Base-by-base conservation (phyloP, 345 rosid genomes). In the Cardamine occulta region DNA sequence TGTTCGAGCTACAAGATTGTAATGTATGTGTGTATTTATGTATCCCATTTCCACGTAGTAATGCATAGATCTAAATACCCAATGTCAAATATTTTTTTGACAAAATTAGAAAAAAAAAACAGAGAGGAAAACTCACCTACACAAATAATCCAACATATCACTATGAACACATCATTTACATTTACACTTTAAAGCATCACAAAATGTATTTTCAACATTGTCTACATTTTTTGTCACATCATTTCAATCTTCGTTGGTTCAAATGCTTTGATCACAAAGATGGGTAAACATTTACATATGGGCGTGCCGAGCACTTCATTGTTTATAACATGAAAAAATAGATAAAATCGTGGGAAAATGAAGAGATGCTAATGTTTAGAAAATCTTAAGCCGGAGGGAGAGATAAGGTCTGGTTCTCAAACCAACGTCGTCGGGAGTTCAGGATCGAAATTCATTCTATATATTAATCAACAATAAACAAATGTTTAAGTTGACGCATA, bases 301-400 rank as follows among this genome's bases (percentile, higher is more conserved):
- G 73, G 79, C 79, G 73, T 74, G 79, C 79, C 5, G 1, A 67
- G 68, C 79, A 67, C 73, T 44, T 44, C 49, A 44, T 15, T 34
- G 42, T 66, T 65, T 56, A 32, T 54, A 24, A 54, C 17, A 73
- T n/a, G 45, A 24, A 21, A 44, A 74, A 55, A 31, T 53, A 39
- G 23, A 32, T n/a, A 48, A 19, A 66, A 35, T 57, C 7, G 59
- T 23, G 31, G 18, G 15, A 34, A 56, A 56, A n/a, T 10, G 39
- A 34, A 58, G 40, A 44, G 47, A 45, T 44, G 6, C 29, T 47
- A 56, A 14, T 51, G 59, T 24, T 71, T 57, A 37, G 54, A 26
- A 26, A 29, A 53, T 1, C 15, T 23, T 26, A 28, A 73, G 15
- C 8, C 63, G 45, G 24, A 39, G 24, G 9, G 44, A 40, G 31